Percentiles rank a stretch among this genome's conserved stretches.
phyloP scores from a whole-genome alignment of 495 filamentous ascomycete species.

The Peziza echinospora region DNA sequence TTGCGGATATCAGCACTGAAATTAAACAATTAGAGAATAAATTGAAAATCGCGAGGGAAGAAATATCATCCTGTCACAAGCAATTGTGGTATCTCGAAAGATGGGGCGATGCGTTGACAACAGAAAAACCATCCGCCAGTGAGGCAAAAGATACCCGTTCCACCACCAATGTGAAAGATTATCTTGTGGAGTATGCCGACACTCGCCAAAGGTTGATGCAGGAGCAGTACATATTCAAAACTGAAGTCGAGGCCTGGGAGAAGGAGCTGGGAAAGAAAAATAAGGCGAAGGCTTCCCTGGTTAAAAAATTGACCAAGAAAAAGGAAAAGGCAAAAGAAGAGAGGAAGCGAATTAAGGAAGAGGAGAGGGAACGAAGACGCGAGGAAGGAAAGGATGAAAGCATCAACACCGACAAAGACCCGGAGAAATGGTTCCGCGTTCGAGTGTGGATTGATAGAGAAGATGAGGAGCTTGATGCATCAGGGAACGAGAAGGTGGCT shows the following conservation, averaged over 20 bases:
- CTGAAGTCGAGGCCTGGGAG: conserved; percentile 19
- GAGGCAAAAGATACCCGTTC: not conserved
- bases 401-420: conserved; percentile 27
- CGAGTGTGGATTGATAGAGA: conserved; percentile 31
- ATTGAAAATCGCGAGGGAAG: not conserved
- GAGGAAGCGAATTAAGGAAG: conserved; percentile 23
- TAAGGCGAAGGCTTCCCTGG: conserved; percentile 22
- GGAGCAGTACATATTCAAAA: conserved; percentile 17
- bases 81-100: not conserved
- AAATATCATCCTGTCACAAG: not conserved
- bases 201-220: not conserved
- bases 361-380: conserved; percentile 26
- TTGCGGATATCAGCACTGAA: not conserved
- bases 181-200: not conserved
- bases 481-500: not conserved
- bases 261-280: conserved; percentile 21
- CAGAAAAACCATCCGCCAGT: not conserved
- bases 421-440: conserved; percentile 34
- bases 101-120: not conserved
- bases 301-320: conserved; percentile 20
- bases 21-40: not conserved
- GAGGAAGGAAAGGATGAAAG: conserved; percentile 29
- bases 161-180: not conserved
- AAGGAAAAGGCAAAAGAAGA: conserved; percentile 18
- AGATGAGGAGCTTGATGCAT: not conserved